Base-by-base conservation (phyloP, 306 rosid genomes). In the Begonia loranthoides region DNA sequence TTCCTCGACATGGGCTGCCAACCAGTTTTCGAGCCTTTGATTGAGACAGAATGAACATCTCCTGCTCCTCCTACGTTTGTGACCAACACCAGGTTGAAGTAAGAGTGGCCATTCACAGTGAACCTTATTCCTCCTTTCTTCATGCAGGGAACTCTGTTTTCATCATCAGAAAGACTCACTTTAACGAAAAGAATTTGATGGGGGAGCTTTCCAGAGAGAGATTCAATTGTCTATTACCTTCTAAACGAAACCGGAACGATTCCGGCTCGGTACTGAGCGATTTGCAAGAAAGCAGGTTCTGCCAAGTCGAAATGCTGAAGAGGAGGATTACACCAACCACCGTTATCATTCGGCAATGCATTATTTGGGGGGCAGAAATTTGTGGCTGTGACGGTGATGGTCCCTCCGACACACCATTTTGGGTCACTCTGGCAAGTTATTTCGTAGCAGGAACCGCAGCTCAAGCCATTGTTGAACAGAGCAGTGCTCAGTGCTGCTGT, bases 291-390 rank as follows among this genome's bases (percentile, higher is more conserved):
- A 66, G 99, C 95, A 39, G 99, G 99, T 72, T 90, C 94, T 1
- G 99, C 99, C 60, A 90, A 63, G 70, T 90, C 99, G 24, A 90
- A 90, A 73, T 90, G 99, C 38, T 90, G 94, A 8, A 90, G 85
- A 2, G 99, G 99, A 72, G 95, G 99, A 66, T 92, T 92, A 76
- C 99, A 92, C 99, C 96, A 92, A 3, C 99, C 99, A 34, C 99
- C 99, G 39, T 92, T 86, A 80, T 64, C 59, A 24, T 92, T 92
- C 10, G 99, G 15, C 64, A 72, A 60, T 13, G 92, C 99, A 0
- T 9, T 3, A 80, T 90, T 90, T 1, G 99, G 99, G 0, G 99
- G 99, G 66, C 99, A 92, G 59, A 92, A 92, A 67, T 92, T 92
- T 13, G 99, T 92, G 33, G 99, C 99, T 0, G 99, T 92, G 28